These are phyloP conservation scores for Penicillium longicatenatum DNA, from an alignment of 495 filamentous ascomycete species.

Conservation along the genomic window DNA sequence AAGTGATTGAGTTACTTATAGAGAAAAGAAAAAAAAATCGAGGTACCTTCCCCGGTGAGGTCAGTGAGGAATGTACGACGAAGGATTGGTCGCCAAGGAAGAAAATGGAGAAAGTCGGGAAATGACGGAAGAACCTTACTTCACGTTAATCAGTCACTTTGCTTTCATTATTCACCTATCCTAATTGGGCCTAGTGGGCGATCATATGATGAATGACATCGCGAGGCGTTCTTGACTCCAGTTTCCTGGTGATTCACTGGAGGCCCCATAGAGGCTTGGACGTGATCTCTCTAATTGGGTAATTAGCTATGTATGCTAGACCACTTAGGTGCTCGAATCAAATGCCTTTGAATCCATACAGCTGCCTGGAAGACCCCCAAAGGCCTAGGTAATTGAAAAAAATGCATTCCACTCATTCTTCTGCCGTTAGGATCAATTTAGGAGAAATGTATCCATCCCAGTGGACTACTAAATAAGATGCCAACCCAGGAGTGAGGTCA, in stretches of 20 bases:
- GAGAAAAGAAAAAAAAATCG: conserved; percentile 2
- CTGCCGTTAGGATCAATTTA: too few relatives aligned
- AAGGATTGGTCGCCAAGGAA: conserved; percentile 3
- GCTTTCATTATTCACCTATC: neutral
- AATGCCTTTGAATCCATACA: too few relatives aligned
- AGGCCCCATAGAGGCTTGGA: neutral
- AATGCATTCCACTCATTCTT: too few relatives aligned
- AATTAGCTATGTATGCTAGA: too few relatives aligned
- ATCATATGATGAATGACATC: conserved; percentile 1
- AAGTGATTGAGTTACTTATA: neutral
- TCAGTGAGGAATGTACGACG: conserved; percentile 6
- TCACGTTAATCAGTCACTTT: conserved; percentile 3
- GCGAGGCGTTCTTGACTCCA: neutral
- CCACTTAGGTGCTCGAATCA: too few relatives aligned
- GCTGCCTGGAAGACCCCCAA: too few relatives aligned
- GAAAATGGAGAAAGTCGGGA: conserved; percentile 3
- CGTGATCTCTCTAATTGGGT: too few relatives aligned
- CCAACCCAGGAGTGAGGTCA: neutral
- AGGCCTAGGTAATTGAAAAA: too few relatives aligned
- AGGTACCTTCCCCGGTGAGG: conserved; percentile 5
- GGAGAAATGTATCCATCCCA: too few relatives aligned
- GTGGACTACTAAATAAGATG: too few relatives aligned
- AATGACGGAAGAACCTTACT: conserved; percentile 4
- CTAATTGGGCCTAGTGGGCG: neutral
- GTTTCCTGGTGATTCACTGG: too few relatives aligned